Evolutionary conservation across 305 asterid genomes (phyloP), one percentile per base, ranked within the genome.

Genomic region (Stenogyne calaminthoides): DNA sequence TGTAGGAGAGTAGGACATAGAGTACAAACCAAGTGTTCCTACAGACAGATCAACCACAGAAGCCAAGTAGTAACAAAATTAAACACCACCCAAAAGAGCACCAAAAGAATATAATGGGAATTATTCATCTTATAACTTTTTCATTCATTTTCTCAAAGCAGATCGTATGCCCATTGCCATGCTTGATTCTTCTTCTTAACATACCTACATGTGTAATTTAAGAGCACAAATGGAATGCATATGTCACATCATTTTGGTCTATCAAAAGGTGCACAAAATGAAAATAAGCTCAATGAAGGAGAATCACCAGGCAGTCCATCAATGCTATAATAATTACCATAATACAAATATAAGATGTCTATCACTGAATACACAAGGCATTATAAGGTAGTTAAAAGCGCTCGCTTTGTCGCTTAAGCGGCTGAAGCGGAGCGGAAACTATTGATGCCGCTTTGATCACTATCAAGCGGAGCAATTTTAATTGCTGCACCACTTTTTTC

Each of bases 251-350:
- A 37, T 14, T 64, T 57, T 55, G 36, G 5, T 20, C 52, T n/a
- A 36, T 19, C 36, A 39, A 61, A 80, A 22, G 37, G 66, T 51
- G 62, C 46, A 44, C 15, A 58, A 27, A 18, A 52, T 39, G 32
- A 52, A n/a, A 52, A 62, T 51, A n/a, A 64, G 46, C 72, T 61
- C 57, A 10, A 46, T 58, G 22, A 58, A 47, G 32, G 55, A 72
- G 59, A 25, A 63, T 12, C 73, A 70, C 42, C 71, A 51, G 49
- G 56, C 71, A 77, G 70, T 60, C 37, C 25, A 15, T 40, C 8
- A 61, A 67, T 29, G 40, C 61, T 46, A 15, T 32, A 46, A 32
- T 18, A 49, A 49, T 29, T 12, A 55, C 55, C 55, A 56, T 47
- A 49, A 47, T 46, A 58, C 25, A 58, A 66, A 58, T 49, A 40